Base-by-base conservation (phyloP, 139 green algal genomes). In the Chlorella vulgaris region DNA sequence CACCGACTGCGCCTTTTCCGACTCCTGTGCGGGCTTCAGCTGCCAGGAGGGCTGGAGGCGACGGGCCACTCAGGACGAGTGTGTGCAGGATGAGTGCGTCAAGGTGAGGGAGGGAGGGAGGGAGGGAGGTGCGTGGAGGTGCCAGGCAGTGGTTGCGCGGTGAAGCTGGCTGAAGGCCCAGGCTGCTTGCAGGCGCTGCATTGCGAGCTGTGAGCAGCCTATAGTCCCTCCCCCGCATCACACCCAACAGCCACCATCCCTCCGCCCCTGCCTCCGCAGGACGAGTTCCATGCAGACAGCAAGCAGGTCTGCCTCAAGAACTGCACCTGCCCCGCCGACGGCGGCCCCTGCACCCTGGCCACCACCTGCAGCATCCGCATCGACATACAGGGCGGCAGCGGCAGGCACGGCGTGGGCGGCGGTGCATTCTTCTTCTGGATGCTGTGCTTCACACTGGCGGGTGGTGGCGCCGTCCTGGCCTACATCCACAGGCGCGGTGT, bases 31-130 rank as follows among this genome's bases (percentile, higher is more conserved):
- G 1, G 80, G 70, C 35, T 86, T 83, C 62, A 78, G n/a, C 22
- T 88, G 84, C 53, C 53, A 83, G 3, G 35, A 15, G 31, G 55
- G 35, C 36, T 74, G 40, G 29, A 36, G 83, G 13, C 66, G 78
- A 6, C 33, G 65, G 31, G 71, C 36, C 40, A 66, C 15, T 29
- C 50, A 68, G n/a, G 21, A 19, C 19, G 42, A 28, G 0, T 87
- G 83, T 35, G 73, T 87, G 65, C 53, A 80, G 78, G 83, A 87
- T 42, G 33, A 68, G 39, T 87, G 83, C 73, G 63, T 22, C 35
- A 78, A 87, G 70, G 83, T 73, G 53, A 28, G 75, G 26, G 31
- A 8, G 28, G 26, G 31, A 2, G 36, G 42, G 69, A 18, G 26
- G 2, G 60, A 22, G 28, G 28, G 22, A 7, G 29, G 42, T 29